Evolutionary conservation across 1,284 basidiomycete genomes (phyloP).

Genomic region (Sporisorium reilianum): DNA sequence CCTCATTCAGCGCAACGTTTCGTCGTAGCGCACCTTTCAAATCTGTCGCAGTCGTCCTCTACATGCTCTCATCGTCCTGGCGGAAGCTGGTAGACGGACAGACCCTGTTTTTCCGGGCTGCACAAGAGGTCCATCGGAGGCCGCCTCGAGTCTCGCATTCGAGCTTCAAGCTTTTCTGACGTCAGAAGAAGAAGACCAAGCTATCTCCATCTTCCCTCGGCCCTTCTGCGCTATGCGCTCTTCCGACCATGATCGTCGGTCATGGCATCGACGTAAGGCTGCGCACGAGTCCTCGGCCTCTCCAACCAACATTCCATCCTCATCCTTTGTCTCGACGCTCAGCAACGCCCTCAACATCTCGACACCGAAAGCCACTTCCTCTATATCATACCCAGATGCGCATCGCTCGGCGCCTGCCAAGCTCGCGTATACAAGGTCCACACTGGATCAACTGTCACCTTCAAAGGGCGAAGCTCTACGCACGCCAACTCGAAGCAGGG

Average conservation of each 20-base stretch:
- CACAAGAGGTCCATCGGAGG: too few relatives aligned
- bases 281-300: not conserved
- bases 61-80: too few relatives aligned
- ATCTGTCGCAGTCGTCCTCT: too few relatives aligned
- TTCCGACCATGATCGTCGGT: not conserved
- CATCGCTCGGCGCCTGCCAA: not conserved
- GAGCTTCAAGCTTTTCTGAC: too few relatives aligned
- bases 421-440: not conserved
- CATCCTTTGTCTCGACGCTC: conserved; percentile 33
- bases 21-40: too few relatives aligned
- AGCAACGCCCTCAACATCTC: conserved; percentile 40
- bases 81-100: too few relatives aligned
- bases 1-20: too few relatives aligned
- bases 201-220: too few relatives aligned
- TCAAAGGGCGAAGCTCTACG: not conserved
- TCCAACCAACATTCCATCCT: not conserved
- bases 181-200: too few relatives aligned
- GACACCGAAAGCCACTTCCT: conserved; percentile 6
- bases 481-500: not conserved
- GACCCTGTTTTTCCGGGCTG: too few relatives aligned
- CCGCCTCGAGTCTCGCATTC: not conserved
- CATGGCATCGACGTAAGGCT: not conserved
- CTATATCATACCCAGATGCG: not conserved
- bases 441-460: not conserved
- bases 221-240: conserved; percentile 27